A percentile compares a stretch with the other conserved stretches of the same genome.
phyloP scores from a whole-genome alignment of 345 rosid genomes.

The Brassica incana region DNA sequence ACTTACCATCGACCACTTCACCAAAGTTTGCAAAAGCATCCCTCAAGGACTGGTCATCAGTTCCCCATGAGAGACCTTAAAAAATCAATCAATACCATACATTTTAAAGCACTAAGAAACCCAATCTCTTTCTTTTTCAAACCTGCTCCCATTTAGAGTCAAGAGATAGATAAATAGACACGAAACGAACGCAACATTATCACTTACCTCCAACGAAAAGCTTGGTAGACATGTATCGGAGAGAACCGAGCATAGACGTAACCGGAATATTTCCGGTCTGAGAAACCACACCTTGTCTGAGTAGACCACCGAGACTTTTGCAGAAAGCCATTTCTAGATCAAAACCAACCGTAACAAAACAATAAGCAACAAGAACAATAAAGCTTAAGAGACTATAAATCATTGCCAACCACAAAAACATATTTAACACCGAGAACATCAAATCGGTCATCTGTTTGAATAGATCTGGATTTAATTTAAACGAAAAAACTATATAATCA shows the following conservation, averaged over 20 bases:
- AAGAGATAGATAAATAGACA: too few relatives aligned
- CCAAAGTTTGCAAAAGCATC: conserved; percentile 57
- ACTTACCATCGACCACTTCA: conserved; percentile 52
- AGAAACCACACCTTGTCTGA: conserved; percentile 43
- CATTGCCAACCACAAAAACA: too few relatives aligned
- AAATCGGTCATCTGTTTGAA: background rate
- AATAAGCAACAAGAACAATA: background rate
- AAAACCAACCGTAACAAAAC: background rate
- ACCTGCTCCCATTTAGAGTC: too few relatives aligned
- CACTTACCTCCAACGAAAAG: conserved; percentile 83
- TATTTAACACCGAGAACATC: too few relatives aligned
- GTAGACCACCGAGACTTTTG: conserved; percentile 53
- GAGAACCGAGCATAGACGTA: conserved; percentile 55
- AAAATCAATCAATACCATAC: background rate
- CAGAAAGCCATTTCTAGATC: conserved; percentile 59
- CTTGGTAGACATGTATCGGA: conserved; percentile 60
- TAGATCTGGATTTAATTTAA: background rate
- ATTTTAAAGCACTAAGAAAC: background rate
- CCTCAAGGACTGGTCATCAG: conserved; percentile 47
- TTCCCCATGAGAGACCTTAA: conserved; percentile 50
- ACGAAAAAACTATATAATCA: background rate
- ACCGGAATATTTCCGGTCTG: conserved; percentile 44
- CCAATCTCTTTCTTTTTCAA: background rate
- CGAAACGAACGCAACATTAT: background rate
- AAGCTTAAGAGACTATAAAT: too few relatives aligned